Percentiles rank a stretch among this genome's conserved stretches.
These are phyloP conservation scores for Oehlia diaphana DNA, from an alignment of 192 early-diverging fungal species.

Conservation along the genomic window DNA sequence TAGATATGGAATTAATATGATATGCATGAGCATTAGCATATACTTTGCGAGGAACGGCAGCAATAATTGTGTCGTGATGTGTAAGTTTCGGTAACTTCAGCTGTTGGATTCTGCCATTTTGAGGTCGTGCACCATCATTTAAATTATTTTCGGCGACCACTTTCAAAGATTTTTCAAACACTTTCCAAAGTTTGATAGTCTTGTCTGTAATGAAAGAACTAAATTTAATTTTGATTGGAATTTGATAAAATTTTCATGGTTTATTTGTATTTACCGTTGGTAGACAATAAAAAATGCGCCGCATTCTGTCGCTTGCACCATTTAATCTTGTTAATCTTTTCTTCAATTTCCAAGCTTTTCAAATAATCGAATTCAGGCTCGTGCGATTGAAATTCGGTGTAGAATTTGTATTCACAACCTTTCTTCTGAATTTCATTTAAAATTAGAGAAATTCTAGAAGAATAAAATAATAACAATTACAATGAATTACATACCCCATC, in stretches of 20 bases:
- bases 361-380: slow-evolving; percentile 99
- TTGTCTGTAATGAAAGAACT: slow-evolving; percentile 73
- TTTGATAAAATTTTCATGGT: neutral
- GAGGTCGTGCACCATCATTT: slow-evolving; percentile 56
- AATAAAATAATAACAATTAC: slow-evolving; percentile 2
- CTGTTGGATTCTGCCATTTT: slow-evolving; percentile 38
- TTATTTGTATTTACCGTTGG: slow-evolving; percentile 68
- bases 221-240: neutral
- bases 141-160: slow-evolving; percentile 92
- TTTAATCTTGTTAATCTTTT: slow-evolving; percentile 99
- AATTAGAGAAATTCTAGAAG: slow-evolving; percentile 3
- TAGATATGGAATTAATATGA: slow-evolving; percentile 99
- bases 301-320: slow-evolving; percentile 97
- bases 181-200: slow-evolving; percentile 99
- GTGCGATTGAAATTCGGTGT: slow-evolving; percentile 99
- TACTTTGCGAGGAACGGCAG: slow-evolving; percentile 91
- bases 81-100: slow-evolving; percentile 84
- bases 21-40: slow-evolving; percentile 97
- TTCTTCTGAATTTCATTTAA: slow-evolving; percentile 73
- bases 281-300: slow-evolving; percentile 95
- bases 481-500: slow-evolving; percentile 75
- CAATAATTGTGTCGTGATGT: slow-evolving; percentile 95
- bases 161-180: slow-evolving; percentile 97
- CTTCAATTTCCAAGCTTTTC: slow-evolving; percentile 98
- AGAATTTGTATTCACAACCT: slow-evolving; percentile 99